Evolutionary conservation across 2,329 filamentous ascomycete species (phyloP).

Genomic region (Cordyceps cateniannulata): DNA sequence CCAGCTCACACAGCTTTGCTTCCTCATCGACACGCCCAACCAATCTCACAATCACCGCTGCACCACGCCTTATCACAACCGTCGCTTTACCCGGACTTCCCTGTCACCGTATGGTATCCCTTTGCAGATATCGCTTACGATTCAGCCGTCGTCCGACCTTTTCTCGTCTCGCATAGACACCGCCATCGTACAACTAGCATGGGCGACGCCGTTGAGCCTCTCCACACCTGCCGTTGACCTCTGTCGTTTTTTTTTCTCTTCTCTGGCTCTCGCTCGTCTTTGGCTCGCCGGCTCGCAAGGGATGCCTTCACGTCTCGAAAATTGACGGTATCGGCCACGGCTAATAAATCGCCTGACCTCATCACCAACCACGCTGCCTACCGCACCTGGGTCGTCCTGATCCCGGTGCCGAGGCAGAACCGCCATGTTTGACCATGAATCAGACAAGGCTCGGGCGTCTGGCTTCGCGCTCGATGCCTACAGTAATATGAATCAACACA

Average conservation of each 20-base stretch:
- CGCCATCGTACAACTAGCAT: slow-evolving; percentile 2
- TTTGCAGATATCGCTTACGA: neutral
- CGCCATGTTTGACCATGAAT: slow-evolving; percentile 9
- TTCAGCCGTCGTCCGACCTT: neutral
- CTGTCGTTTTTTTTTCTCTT: neutral
- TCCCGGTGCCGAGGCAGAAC: neutral
- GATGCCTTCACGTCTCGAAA: slow-evolving; percentile 7
- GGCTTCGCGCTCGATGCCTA: slow-evolving; percentile 5
- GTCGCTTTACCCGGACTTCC: neutral
- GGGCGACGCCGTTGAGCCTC: slow-evolving; percentile 4
- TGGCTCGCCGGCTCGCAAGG: neutral
- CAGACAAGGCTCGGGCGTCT: slow-evolving; percentile 3
- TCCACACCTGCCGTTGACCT: neutral
- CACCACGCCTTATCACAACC: neutral
- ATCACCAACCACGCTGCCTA: neutral
- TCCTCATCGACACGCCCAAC: neutral
- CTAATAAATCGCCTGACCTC: slow-evolving; percentile 1
- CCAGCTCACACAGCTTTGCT: neutral
- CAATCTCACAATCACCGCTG: neutral
- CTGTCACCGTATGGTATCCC: neutral
- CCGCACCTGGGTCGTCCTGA: neutral
- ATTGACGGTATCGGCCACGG: slow-evolving; percentile 9
- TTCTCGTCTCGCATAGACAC: neutral
- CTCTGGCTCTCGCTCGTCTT: neutral
- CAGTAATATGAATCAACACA: neutral